These are phyloP conservation scores for Metroxylon sagu DNA, from an alignment of 176 grass and related monocot species.

Conservation along the genomic window DNA sequence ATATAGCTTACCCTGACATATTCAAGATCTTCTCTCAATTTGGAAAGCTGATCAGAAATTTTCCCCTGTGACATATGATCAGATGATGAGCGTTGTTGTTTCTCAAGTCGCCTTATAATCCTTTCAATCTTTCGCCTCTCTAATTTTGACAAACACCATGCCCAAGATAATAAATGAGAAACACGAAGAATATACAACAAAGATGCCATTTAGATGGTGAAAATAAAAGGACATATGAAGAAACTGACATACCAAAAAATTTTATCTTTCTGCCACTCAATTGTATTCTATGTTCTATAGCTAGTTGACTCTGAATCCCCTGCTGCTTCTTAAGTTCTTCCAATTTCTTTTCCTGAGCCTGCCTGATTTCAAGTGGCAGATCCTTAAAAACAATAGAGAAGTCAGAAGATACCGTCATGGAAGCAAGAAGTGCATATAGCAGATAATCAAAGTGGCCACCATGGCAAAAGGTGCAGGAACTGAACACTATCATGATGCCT, in stretches of 20 bases:
- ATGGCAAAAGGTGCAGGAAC: too few species aligned
- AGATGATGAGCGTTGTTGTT: constrained; percentile 64
- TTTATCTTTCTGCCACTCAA: constrained; percentile 91
- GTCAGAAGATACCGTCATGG: too few species aligned
- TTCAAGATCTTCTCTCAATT: constrained; percentile 84
- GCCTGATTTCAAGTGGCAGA: constrained; percentile 69
- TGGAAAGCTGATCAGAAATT: constrained; percentile 40
- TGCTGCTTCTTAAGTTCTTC: constrained; percentile 89
- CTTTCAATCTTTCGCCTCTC: constrained; percentile 96
- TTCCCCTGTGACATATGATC: constrained; percentile 48
- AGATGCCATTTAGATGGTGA: constrained; percentile 1
- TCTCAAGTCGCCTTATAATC: constrained; percentile 90
- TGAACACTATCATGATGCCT: too few species aligned
- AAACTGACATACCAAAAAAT: constrained; percentile 56
- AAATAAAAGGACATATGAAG: background rate
- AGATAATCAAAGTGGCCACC: too few species aligned
- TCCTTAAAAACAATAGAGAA: constrained; percentile 39
- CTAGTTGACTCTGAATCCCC: constrained; percentile 65
- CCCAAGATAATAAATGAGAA: constrained; percentile 12
- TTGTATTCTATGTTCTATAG: constrained; percentile 56
- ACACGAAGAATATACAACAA: constrained; percentile 3
- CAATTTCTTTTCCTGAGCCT: constrained; percentile 84
- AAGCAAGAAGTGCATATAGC: too few species aligned
- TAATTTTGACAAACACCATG: constrained; percentile 23
- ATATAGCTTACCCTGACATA: constrained; percentile 70